Base-by-base conservation (phyloP, 2,329 filamentous ascomycete genomes). In the Pseudocercospora ulei region DNA sequence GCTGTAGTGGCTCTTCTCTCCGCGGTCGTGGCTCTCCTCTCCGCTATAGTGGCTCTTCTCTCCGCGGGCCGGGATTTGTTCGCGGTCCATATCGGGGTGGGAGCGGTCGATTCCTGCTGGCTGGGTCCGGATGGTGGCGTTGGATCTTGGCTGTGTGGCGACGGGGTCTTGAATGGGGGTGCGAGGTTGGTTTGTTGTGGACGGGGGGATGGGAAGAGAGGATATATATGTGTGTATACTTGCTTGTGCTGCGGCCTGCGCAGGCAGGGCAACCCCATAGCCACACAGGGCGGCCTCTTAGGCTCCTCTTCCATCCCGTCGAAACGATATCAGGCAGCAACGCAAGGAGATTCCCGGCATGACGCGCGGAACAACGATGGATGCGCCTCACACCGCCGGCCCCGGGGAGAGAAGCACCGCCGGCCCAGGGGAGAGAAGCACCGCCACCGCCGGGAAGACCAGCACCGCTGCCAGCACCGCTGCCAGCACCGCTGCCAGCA, bases 71-170 rank as follows among this genome's bases (percentile, higher is more conserved):
- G 27, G 31, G 13, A 24, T 36, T 6, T 42, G 34, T 24, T 42
- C 34, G 28, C 35, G 35, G 12, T 22, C 39, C 39, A 42, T 42
- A 4, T n/a, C n/a, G 9, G 33, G 28, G 17, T 20, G 3, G 29
- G 3, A 12, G 12, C 23, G 29, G 4, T 9, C 23, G 7, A 17
- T 5, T 3, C 16, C 7, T 16, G 3, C 11, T 30, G 22, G 7
- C 14, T 9, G 29, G 25, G 12, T 39, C n/a, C 12, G 18, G 20
- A 23, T 17, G 35, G 13, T 20, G 34, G 5, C 26, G 11, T 26
- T 36, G 11, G 11, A n/a, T 30, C 3, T 8, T 19, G n/a, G 11
- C 23, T 17, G 23, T 22, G 18, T 33, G 18, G 30, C 18, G 18
- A 22, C 23, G 30, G 23, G 30, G 18, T 33, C 18, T 33, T 19